Base-by-base conservation (phyloP, 2,329 filamentous ascomycete genomes). In the Penicillium fuscoglaucum region DNA sequence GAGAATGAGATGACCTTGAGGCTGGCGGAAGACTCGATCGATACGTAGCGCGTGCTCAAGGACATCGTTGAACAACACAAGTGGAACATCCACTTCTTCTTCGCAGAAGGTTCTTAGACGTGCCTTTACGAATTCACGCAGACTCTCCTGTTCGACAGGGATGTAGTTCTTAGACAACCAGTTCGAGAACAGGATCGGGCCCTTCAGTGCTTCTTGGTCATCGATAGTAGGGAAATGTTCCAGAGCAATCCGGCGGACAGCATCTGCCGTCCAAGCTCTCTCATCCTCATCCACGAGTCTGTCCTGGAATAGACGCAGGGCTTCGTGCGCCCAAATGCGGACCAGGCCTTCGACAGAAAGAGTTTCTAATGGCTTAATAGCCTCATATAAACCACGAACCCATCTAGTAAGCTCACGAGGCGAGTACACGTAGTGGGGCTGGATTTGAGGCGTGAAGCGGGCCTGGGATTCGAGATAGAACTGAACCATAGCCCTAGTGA, bases 91-190 rank as follows among this genome's bases (percentile, higher is more conserved):
- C 15, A 99, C 93, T 74, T 99, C 96, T 81, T 99, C 95, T 72
- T 99, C 96, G 72, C 95, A 99, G 83, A 99, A 99, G 0, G 95
- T 99, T 81, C 90, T 93, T 60, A 99, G 85, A 71, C 95, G 88
- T 52, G 95, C 95, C 78, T 97, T 98, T 74, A 99, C 95, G 67
- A 98, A 99, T 66, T 98, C 95, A 67, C 96, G 88, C 39, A 99
- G 83, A 70, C 96, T 90, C 72, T 99, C 95, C 66, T 95, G 90
- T 70, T 96, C 92, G 40, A 99, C 95, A 7, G 95, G 95, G 12
- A 98, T 87, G 71, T 99, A 99, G 74, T 99, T 90, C 85, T 96
- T 98, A 13, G 93, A 98, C 6, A 99, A 84, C 95, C 95, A 99
- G 79, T 99, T 99, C 7, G 96, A 99, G 83, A 96, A 99, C 56